Base-by-base conservation (phyloP, 140 eudicot species). In the Senecio squalidus region DNA sequence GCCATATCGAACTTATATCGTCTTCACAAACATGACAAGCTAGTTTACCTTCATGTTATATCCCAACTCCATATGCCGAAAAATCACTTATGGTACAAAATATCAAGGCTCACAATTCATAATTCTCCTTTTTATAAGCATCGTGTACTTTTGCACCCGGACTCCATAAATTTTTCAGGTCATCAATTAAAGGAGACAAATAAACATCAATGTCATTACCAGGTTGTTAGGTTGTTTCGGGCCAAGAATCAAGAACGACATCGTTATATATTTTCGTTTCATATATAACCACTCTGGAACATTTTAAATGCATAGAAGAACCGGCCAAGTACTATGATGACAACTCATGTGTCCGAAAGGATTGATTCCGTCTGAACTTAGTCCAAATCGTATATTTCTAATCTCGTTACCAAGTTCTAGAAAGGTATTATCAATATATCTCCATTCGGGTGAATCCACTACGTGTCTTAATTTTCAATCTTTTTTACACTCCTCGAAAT, bases 351-450 rank as follows among this genome's bases (percentile, higher is more conserved):
- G 14, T 26, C 64, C 64, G 38, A 58, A 59, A 5, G 66, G 52
- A 41, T 59, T 59, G 8, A 59, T 59, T 59, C 34, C 66, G n/a
- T 23, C 38, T 11, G 36, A 40, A 25, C 38, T 52, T 25, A 52
- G 38, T 13, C 30, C 39, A 23, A 59, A 58, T 1, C 66, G 23
- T 9, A 59, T 21, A 52, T 51, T 51, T 27, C 39, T 52, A 26
- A 28, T 27, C 27, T 52, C 23, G 0, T 14, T 23, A 1, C 40
- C 40, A 52, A 52, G 27, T 5, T 52, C 21, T 52, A 15, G 4
- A 52, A 25, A 27, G 4, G 26, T 23, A 27, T 20, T 39, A 31
- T 31, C 38, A 10, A 31, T 31, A 31, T 31, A 4, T 10, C 9
- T 31, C 38, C 38, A 31, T 31, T 31, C 9, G 4, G 38, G 7